phyloP scores from a whole-genome alignment of 768 basidiomycete species.

The Podaxis sp. region DNA sequence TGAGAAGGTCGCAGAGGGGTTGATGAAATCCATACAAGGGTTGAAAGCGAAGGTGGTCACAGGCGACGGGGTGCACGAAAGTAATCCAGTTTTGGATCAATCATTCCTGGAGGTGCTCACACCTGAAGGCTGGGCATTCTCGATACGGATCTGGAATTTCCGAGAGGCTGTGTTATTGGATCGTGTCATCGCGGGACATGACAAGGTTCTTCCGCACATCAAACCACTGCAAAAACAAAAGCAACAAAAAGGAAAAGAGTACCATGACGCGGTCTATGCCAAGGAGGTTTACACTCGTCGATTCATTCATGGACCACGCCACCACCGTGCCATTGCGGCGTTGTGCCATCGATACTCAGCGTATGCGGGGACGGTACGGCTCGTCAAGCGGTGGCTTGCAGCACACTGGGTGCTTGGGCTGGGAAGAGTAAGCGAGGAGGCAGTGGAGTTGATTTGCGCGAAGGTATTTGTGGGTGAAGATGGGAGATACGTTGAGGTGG shows the following conservation, averaged over 20 bases:
- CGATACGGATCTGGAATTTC: constrained; percentile 80
- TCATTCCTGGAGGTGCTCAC: constrained; percentile 74
- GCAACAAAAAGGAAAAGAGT: constrained; percentile 39
- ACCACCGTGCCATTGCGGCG: constrained; percentile 79
- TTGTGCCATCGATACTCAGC: constrained; percentile 77
- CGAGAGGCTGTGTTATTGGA: constrained; percentile 79
- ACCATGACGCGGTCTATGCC: constrained; percentile 52
- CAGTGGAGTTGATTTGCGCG: constrained; percentile 82
- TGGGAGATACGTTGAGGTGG: constrained; percentile 25
- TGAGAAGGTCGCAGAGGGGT: constrained; percentile 65
- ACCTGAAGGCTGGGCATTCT: constrained; percentile 83
- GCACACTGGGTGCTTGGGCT: constrained; percentile 78
- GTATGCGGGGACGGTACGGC: constrained; percentile 79
- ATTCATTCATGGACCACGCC: constrained; percentile 77
- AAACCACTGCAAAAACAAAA: constrained; percentile 30
- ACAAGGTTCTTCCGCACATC: constrained; percentile 33
- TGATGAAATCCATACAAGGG: constrained; percentile 50
- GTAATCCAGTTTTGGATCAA: constrained; percentile 59
- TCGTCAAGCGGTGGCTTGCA: constrained; percentile 91
- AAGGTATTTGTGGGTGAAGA: constrained; percentile 59
- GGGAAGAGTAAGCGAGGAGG: constrained; percentile 69
- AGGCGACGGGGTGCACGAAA: constrained; percentile 39
- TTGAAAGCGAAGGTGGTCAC: constrained; percentile 57
- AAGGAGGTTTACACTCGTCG: constrained; percentile 58
- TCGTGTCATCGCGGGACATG: constrained; percentile 50